Evolutionary conservation across 1,139 yeast species (phyloP).

Genomic region (Scheffersomyces cryptocercus): DNA sequence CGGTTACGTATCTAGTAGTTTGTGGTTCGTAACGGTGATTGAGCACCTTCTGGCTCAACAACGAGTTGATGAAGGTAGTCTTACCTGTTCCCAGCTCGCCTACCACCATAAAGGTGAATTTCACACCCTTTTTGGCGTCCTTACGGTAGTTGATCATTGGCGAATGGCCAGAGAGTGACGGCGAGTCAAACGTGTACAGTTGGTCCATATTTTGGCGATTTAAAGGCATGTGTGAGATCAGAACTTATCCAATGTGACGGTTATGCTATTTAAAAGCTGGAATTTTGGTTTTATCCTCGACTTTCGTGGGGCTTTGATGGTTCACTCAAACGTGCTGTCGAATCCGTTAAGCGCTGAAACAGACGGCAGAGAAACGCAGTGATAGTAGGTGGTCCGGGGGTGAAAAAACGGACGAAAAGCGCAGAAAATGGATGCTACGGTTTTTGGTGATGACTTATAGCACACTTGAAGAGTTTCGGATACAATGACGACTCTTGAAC

Average conservation of each 20-base stretch:
- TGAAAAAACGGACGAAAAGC: too few species aligned
- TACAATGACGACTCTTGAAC: too few species aligned
- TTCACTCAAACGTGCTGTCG: too few species aligned
- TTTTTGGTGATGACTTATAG: too few species aligned
- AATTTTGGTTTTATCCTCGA: slow-evolving; percentile 1
- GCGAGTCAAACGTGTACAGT: slow-evolving; percentile 34
- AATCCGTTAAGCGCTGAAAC: too few species aligned
- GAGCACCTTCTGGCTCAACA: slow-evolving; percentile 61
- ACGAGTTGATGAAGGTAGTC: slow-evolving; percentile 41
- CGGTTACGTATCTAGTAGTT: slow-evolving; percentile 10
- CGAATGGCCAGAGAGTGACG: slow-evolving; percentile 36
- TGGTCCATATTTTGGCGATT: slow-evolving; percentile 19
- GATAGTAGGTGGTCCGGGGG: too few species aligned
- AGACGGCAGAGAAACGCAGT: too few species aligned
- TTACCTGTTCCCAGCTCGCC: slow-evolving; percentile 32
- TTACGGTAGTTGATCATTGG: slow-evolving; percentile 58
- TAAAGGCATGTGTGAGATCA: too few species aligned
- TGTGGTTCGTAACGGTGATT: slow-evolving; percentile 52
- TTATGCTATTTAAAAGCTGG: neutral
- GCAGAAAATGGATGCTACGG: too few species aligned
- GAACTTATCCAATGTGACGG: neutral
- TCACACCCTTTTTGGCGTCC: slow-evolving; percentile 81
- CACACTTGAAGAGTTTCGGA: too few species aligned
- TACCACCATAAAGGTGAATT: slow-evolving; percentile 48
- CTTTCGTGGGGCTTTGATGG: neutral